A percentile compares a stretch with the other conserved stretches of the same genome.
phyloP scores from a whole-genome alignment of 495 filamentous ascomycete genomes.

The Aspergillus wentii region DNA sequence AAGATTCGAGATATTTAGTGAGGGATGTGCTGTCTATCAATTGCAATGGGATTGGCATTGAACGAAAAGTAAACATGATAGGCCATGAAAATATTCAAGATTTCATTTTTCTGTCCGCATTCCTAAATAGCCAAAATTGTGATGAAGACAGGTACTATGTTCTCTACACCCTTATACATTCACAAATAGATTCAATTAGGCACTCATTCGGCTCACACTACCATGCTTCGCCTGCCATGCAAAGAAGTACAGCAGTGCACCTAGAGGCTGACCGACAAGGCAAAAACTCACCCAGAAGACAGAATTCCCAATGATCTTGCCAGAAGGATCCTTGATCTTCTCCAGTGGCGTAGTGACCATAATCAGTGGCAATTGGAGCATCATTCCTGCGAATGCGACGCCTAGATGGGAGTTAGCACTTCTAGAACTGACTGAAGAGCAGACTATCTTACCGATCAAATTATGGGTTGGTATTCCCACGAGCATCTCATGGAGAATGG shows the following conservation, averaged over 20 bases:
- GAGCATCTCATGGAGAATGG: constrained; percentile 82
- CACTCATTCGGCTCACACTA: constrained; percentile 54
- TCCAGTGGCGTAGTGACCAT: constrained; percentile 71
- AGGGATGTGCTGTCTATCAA: too few relatives aligned
- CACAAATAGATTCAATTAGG: too few relatives aligned
- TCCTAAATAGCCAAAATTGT: too few relatives aligned
- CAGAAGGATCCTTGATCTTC: constrained; percentile 67
- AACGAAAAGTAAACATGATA: too few relatives aligned
- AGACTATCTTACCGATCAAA: constrained; percentile 61
- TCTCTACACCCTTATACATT: background rate
- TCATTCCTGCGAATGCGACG: constrained; percentile 90
- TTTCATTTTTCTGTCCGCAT: too few relatives aligned
- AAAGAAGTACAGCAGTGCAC: constrained; percentile 88
- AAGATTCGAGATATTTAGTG: too few relatives aligned
- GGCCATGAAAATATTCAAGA: too few relatives aligned
- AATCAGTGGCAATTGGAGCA: constrained; percentile 87
- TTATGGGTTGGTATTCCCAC: constrained; percentile 97
- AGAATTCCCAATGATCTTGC: constrained; percentile 75
- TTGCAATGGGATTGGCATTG: too few relatives aligned
- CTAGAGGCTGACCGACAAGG: constrained; percentile 87
- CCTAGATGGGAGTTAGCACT: constrained; percentile 41
- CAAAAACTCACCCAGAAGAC: constrained; percentile 97
- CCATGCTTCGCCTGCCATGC: constrained; percentile 99
- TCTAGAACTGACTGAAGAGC: background rate
- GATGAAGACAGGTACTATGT: too few relatives aligned